Evolutionary conservation across 331 rosid genomes (phyloP).

Genomic region (Rhamnella rubrinervis): DNA sequence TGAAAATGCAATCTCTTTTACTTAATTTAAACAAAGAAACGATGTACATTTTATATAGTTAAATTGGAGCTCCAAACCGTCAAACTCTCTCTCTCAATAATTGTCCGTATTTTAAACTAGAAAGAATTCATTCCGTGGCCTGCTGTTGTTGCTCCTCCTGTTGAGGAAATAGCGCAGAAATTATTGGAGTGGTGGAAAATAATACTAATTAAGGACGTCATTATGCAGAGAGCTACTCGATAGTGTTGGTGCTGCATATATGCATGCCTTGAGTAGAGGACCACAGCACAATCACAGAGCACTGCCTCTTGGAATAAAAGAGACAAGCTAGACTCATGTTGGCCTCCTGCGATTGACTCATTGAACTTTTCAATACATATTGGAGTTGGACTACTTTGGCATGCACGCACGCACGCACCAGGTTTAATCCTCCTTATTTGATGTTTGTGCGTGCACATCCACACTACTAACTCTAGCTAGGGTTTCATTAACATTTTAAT

Average conservation of each 20-base stretch:
- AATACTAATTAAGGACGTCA: background rate
- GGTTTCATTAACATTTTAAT: no score
- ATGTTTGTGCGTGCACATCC: background rate
- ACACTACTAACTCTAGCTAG: background rate
- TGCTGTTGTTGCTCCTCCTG: no score
- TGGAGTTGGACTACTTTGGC: background rate
- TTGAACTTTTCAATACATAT: slow-evolving; percentile 26
- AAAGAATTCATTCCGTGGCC: no score
- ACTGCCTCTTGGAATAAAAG: slow-evolving; percentile 1
- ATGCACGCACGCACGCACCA: background rate
- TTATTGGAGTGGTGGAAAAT: no score
- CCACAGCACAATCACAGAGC: slow-evolving; percentile 12
- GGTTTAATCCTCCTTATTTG: slow-evolving; percentile 10
- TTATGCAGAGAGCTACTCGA: no score
- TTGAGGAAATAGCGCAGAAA: no score
- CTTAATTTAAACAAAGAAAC: background rate
- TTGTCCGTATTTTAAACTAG: background rate
- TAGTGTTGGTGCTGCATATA: no score
- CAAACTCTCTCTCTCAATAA: slow-evolving; percentile 21
- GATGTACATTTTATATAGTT: background rate
- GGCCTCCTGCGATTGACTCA: slow-evolving; percentile 30
- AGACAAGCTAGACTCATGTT: slow-evolving; percentile 12
- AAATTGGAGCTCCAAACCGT: background rate
- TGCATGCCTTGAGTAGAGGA: slow-evolving; percentile 15
- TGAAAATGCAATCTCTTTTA: slow-evolving; percentile 2